phyloP scores from a whole-genome alignment of 306 rosid species.

The Quercus variabilis region DNA sequence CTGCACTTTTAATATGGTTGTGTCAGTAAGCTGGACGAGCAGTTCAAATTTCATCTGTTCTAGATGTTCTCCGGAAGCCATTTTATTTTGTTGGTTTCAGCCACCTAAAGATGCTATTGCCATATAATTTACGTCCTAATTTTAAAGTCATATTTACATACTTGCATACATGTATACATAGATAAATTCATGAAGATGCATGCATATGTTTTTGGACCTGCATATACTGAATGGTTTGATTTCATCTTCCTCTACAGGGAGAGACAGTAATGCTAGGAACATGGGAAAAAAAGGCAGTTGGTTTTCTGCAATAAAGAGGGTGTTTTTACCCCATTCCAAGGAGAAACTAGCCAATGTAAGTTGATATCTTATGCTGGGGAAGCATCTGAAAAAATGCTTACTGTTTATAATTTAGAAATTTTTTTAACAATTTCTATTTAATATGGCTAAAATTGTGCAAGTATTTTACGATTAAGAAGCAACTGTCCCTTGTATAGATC shows the following conservation, averaged over 20 bases:
- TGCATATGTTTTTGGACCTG: background rate
- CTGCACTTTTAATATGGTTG: background rate
- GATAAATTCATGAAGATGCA: background rate
- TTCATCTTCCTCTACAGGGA: constrained; percentile 36
- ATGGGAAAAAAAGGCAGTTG: constrained; percentile 98
- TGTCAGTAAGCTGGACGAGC: background rate
- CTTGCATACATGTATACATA: background rate
- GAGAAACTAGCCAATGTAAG: constrained; percentile 56
- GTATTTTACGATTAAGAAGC: too few relatives aligned
- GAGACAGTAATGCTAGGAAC: constrained; percentile 71
- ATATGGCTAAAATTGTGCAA: too few relatives aligned
- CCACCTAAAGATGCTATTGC: background rate
- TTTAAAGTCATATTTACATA: background rate
- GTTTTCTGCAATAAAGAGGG: constrained; percentile 91
- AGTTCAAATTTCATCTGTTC: background rate
- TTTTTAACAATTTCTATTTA: too few relatives aligned
- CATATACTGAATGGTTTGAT: constrained; percentile 15
- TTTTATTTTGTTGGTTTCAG: background rate
- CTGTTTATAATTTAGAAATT: background rate
- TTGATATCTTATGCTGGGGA: background rate
- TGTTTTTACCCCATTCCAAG: constrained; percentile 77
- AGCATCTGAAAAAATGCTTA: background rate
- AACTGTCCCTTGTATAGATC: too few relatives aligned
- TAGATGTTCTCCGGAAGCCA: background rate
- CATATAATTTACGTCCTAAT: background rate